A percentile compares a stretch with the other conserved stretches of the same genome.
Conservation (phyloP, 2,329 filamentous ascomycete species). For the Cadophora malorum region DNA sequence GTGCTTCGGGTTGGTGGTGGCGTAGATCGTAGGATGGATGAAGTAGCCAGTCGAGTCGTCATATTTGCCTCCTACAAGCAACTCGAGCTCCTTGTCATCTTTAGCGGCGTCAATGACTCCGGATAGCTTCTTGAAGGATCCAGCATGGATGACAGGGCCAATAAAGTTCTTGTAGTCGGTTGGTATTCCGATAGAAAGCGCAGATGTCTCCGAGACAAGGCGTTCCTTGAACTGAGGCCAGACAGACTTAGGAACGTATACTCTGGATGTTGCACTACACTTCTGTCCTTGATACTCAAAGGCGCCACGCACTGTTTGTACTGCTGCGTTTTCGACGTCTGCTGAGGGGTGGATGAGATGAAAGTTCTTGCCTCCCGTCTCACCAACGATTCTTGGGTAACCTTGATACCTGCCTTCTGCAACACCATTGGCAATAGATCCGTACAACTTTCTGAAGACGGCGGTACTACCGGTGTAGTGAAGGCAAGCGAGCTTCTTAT, state of each 20-base stretch:
- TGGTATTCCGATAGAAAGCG: slow-evolving; percentile 74
- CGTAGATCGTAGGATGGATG: slow-evolving; percentile 83
- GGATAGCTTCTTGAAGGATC: slow-evolving; percentile 80
- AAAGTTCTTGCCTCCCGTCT: slow-evolving; percentile 95
- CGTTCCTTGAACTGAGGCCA: slow-evolving; percentile 75
- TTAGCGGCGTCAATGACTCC: slow-evolving; percentile 82
- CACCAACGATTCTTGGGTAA: slow-evolving; percentile 88
- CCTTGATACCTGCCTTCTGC: slow-evolving; percentile 81
- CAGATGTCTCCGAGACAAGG: slow-evolving; percentile 71
- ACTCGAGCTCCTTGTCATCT: slow-evolving; percentile 72
- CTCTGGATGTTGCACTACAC: slow-evolving; percentile 82
- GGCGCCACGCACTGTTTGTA: slow-evolving; percentile 83
- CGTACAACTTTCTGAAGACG: slow-evolving; percentile 89
- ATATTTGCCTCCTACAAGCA: slow-evolving; percentile 78
- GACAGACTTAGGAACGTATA: slow-evolving; percentile 77
- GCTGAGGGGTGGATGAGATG: slow-evolving; percentile 81
- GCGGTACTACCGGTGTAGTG: slow-evolving; percentile 94
- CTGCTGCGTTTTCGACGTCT: slow-evolving; percentile 77
- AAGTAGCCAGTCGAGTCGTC: slow-evolving; percentile 82
- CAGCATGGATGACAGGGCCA: slow-evolving; percentile 84
- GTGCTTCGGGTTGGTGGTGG: slow-evolving; percentile 75
- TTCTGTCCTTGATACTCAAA: slow-evolving; percentile 95
- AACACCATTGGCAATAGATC: slow-evolving; percentile 81
- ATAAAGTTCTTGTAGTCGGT: slow-evolving; percentile 77
- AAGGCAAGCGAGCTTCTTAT: slow-evolving; percentile 84